Base-by-base conservation (phyloP, 1,284 basidiomycete genomes). In the Leucoagaricus sp. region DNA sequence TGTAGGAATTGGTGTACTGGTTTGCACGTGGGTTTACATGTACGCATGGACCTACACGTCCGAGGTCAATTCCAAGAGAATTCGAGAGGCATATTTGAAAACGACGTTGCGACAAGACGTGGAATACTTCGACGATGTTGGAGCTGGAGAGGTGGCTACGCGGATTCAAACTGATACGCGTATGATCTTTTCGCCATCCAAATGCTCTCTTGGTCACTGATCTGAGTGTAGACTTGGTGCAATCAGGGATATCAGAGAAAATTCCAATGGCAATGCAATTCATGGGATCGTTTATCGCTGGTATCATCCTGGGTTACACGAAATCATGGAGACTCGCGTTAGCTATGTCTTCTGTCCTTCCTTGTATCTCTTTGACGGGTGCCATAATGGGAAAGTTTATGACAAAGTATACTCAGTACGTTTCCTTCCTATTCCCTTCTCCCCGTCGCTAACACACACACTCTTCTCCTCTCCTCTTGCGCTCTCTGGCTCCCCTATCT, bases 71-170 rank as follows among this genome's bases (percentile, higher is more conserved):
- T 87, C 93, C 0, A 91, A 90, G 64, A 85, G 94, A 15, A 81
- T 91, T 28, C 84, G 88, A 9, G 88, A 90, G 69, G 72, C 65
- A 5, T 90, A 91, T 64, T 80, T 94, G 7, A 72, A 78, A 19
- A 83, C 91, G 1, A 70, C 93, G 10, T 78, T 94, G 15, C 86
- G 91, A 41, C 89, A 93, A 72, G 87, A 95, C 70, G 84, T 91
- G 49, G 86, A 89, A 17, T 97, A 84, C 75, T 97, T 97, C 67
- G 95, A 97, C 69, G 83, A 86, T 9, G 83, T 96, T 51, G 94
- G 96, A 6, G 89, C 95, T 2, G 96, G 95, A 57, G 95, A 97
- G 71, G 86, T 98, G 31, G 89, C 95, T 0, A 96, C 94, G 0
- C 86, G 94, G 53, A 97, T 97, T 60, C 91, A 95, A 69, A 91